phyloP scores from a whole-genome alignment of 768 basidiomycete species.

The Auricularia cornea region DNA sequence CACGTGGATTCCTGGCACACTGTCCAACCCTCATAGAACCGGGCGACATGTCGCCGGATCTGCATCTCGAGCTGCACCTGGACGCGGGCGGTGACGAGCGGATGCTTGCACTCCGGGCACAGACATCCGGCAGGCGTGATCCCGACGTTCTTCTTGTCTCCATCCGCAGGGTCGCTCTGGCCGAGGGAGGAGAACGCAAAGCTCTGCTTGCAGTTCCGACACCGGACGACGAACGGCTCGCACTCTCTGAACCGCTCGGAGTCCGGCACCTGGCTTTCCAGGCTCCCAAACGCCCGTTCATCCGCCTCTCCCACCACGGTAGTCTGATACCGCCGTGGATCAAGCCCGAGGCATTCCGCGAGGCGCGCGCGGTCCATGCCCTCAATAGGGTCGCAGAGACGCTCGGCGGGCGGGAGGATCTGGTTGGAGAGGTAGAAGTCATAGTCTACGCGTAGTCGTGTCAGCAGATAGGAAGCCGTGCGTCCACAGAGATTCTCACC shows the following conservation, averaged over 20 bases:
- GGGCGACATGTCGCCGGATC: slow-evolving; percentile 64
- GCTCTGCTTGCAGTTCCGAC: slow-evolving; percentile 61
- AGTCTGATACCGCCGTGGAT: slow-evolving; percentile 47
- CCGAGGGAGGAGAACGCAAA: slow-evolving; percentile 47
- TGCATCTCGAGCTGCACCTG: slow-evolving; percentile 81
- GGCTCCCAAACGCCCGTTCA: slow-evolving; percentile 62
- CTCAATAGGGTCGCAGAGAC: slow-evolving; percentile 92
- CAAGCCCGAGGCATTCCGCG: slow-evolving; percentile 85
- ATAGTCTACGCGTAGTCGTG: slow-evolving; percentile 48
- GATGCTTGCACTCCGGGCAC: slow-evolving; percentile 59
- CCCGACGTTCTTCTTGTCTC: neutral
- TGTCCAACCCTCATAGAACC: slow-evolving; percentile 86
- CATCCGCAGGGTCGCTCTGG: neutral
- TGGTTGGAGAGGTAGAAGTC: slow-evolving; percentile 89
- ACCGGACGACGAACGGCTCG: slow-evolving; percentile 63
- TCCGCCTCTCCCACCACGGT: slow-evolving; percentile 34
- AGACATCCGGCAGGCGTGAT: neutral
- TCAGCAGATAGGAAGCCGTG: too few relatives aligned
- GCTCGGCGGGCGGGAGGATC: slow-evolving; percentile 88
- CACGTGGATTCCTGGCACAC: slow-evolving; percentile 84
- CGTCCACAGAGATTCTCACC: slow-evolving; percentile 37
- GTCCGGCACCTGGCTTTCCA: slow-evolving; percentile 88
- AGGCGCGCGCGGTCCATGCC: slow-evolving; percentile 87
- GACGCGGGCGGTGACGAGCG: slow-evolving; percentile 52
- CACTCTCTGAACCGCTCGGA: slow-evolving; percentile 77